Evolutionary conservation across 768 basidiomycete genomes (phyloP), one percentile per base, ranked within the genome.

Genomic region (Dentipellis sp.): DNA sequence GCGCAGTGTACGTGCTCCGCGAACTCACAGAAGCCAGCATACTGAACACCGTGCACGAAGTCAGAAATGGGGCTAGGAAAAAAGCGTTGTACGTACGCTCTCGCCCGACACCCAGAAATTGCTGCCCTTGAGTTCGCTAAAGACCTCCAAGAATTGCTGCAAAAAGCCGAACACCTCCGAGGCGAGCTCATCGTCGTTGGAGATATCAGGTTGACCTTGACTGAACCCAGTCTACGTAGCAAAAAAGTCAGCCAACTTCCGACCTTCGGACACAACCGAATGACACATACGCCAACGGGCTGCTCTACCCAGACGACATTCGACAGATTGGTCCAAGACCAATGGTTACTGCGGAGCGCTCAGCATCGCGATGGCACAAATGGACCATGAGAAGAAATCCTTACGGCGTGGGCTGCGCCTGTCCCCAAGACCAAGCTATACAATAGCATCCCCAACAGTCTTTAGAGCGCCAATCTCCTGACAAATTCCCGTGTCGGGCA

Each of bases 251-350:
- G 45, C 3, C n/a, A n/a, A 48, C n/a, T 11, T 14, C 14, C 1
- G 10, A 23, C 9, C 19, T 35, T 12, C 21, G 35, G 29, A 29
- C 29, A 29, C 29, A 29, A 23, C n/a, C 7, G 8, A 37, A 1
- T 17, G 35, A 21, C 5, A 61, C 67, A 6, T 56, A 68, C 67
- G 1, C 86, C 86, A 29, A 88, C 83, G 0, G 86, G 86, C 59
- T 88, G 86, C 60, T 89, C 86, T 6, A 88, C 81, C 79, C 80
- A 88, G 9, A 88, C 72, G 7, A 88, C 73, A 53, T 82, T 85
- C 0, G 84, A 82, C 5, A 88, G 74, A 62, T 86, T 87, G 0
- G 86, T 88, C 86, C 86, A 88, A 62, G 82, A 61, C 52, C 56
- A 68, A 77, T 60, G 77, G 72, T 65, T 83, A 70, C 58, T 86